These are phyloP conservation scores for Clonostachys chloroleuca DNA, from an alignment of 2,329 filamentous ascomycete species.

Conservation along the genomic window DNA sequence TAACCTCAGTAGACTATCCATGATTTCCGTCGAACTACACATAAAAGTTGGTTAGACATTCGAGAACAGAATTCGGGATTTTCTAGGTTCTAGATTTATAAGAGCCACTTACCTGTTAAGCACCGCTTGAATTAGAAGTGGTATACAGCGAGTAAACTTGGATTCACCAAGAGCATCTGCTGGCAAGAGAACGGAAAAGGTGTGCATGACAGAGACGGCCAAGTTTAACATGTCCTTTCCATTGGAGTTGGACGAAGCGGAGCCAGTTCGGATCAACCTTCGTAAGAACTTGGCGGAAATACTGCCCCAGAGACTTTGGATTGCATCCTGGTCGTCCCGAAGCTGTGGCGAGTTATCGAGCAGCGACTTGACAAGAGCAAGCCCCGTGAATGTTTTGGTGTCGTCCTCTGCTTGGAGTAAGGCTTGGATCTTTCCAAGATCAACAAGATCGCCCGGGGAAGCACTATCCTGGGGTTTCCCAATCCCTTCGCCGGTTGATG, in stretches of 20 bases:
- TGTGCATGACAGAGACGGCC: constrained; percentile 58
- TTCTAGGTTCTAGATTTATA: background rate
- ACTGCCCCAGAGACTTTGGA: constrained; percentile 52
- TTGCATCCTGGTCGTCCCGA: constrained; percentile 35
- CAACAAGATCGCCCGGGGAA: constrained; percentile 6
- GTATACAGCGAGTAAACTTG: constrained; percentile 48
- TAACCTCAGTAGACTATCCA: constrained; percentile 48
- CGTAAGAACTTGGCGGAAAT: constrained; percentile 62
- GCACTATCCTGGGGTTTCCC: too few relatives aligned
- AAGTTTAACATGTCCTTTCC: constrained; percentile 55
- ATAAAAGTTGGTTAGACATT: background rate
- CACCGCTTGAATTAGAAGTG: constrained; percentile 46
- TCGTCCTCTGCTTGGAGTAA: constrained; percentile 54
- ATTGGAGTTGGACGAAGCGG: constrained; percentile 33
- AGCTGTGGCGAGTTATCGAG: constrained; percentile 56
- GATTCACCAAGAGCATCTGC: constrained; percentile 33
- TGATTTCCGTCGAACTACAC: constrained; percentile 46
- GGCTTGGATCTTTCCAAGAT: constrained; percentile 42
- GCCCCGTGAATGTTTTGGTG: constrained; percentile 63
- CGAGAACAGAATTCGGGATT: background rate
- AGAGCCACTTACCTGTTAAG: constrained; percentile 43
- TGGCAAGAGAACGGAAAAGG: constrained; percentile 54
- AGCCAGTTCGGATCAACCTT: constrained; percentile 53
- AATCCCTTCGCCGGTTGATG: too few relatives aligned
- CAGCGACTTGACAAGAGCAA: constrained; percentile 61